Conservation (phyloP, 2,329 filamentous ascomycete species). For the Fusarium illudens region DNA sequence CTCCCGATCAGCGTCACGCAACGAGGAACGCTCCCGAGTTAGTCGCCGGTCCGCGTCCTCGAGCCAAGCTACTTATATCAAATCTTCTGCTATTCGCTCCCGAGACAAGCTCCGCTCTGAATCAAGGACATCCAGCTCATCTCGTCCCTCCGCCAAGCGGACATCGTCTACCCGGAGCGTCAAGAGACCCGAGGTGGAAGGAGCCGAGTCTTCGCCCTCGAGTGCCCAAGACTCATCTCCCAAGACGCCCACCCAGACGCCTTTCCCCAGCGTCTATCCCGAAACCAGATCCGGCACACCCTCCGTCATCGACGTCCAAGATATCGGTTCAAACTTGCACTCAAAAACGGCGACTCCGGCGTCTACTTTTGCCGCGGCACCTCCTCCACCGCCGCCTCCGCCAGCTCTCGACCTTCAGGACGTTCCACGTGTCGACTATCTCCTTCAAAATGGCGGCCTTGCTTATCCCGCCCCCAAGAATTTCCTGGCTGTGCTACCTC, state of each 20-base stretch:
- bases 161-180: constrained; percentile 50
- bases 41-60: constrained; percentile 65
- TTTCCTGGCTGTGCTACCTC: constrained; percentile 72
- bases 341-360: constrained; percentile 53
- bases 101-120: constrained; percentile 50
- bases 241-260: constrained; percentile 66
- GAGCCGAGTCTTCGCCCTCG: constrained; percentile 58
- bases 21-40: constrained; percentile 61
- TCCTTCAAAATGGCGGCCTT: constrained; percentile 88
- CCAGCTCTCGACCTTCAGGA: constrained; percentile 76
- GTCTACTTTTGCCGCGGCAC: constrained; percentile 48
- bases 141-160: constrained; percentile 48
- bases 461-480: constrained; percentile 75
- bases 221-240: constrained; percentile 65
- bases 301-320: constrained; percentile 50
- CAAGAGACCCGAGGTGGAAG: constrained; percentile 49
- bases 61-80: constrained; percentile 65
- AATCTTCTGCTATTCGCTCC: constrained; percentile 46
- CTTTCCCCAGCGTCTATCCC: constrained; percentile 58
- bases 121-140: constrained; percentile 47
- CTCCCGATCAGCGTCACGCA: constrained; percentile 55
- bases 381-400: constrained; percentile 72
- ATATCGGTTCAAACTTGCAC: constrained; percentile 42
- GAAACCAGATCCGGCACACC: constrained; percentile 50
- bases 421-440: constrained; percentile 86